phyloP scores from a whole-genome alignment of 176 grass and related monocot genomes.

The Zea mays region DNA sequence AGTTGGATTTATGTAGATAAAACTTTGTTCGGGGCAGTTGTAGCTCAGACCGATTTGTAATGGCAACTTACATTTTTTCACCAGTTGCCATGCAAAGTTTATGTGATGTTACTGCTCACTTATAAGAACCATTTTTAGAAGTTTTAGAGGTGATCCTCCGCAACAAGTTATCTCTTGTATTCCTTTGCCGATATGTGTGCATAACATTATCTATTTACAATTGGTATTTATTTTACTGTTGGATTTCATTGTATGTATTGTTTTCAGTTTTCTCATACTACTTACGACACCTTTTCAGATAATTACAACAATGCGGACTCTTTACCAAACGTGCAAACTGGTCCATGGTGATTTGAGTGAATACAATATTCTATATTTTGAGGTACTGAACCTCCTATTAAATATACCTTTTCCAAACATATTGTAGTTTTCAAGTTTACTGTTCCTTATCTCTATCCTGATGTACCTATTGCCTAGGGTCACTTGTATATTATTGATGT shows the following conservation, averaged over 20 bases:
- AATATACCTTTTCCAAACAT: too few relatives aligned
- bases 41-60: slow-evolving; percentile 1
- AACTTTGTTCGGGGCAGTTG: not conserved
- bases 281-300: slow-evolving; percentile 60
- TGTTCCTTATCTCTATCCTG: slow-evolving; percentile 4
- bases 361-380: slow-evolving; percentile 98
- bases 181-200: not conserved
- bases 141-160: too few relatives aligned
- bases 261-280: slow-evolving; percentile 38
- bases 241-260: not conserved
- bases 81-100: not conserved
- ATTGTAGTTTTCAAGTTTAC: not conserved
- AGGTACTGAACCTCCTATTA: slow-evolving; percentile 51
- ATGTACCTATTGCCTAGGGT: too few relatives aligned
- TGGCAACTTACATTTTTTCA: not conserved
- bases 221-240: not conserved
- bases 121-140: not conserved
- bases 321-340: slow-evolving; percentile 94
- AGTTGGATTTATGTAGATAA: too few relatives aligned
- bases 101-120: not conserved
- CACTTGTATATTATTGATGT: too few relatives aligned
- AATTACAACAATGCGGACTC: slow-evolving; percentile 77
- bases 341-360: slow-evolving; percentile 99
- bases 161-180: not conserved
- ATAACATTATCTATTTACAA: not conserved